Conservation (phyloP, 2,329 filamentous ascomycete species). For the Sporothrix schenckii region DNA sequence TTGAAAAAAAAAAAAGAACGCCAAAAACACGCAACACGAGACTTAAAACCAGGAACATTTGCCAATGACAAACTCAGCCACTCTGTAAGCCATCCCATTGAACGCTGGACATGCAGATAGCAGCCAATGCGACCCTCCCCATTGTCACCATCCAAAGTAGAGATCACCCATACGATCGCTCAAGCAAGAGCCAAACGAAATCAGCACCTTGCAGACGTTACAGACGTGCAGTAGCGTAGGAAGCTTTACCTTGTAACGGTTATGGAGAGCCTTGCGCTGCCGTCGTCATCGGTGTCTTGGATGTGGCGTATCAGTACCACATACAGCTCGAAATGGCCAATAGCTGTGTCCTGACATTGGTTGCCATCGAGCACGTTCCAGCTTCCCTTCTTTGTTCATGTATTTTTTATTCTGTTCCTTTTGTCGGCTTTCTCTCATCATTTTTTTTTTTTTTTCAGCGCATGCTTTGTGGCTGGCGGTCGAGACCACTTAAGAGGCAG, state of each 20-base stretch:
- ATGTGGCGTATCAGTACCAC: background rate
- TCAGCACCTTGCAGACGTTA: background rate
- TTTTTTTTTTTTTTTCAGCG: background rate
- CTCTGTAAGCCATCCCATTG: constrained; percentile 22
- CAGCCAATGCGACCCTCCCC: background rate
- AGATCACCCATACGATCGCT: background rate
- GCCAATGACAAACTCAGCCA: background rate
- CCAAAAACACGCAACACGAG: background rate
- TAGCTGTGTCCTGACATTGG: background rate
- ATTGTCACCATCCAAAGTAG: background rate
- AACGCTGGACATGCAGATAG: background rate
- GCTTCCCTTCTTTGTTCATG: background rate
- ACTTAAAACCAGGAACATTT: background rate
- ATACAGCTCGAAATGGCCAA: constrained; percentile 2
- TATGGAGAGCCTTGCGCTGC: background rate
- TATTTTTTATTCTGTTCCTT: background rate
- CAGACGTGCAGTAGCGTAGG: constrained; percentile 12
- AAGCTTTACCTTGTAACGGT: background rate
- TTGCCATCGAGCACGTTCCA: background rate
- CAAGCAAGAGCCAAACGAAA: background rate
- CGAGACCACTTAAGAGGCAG: constrained; percentile 10
- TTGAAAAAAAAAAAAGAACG: background rate
- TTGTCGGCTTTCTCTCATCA: background rate
- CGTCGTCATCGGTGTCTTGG: constrained; percentile 19
- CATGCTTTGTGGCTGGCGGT: background rate